Conservation (phyloP, 1,284 basidiomycete species). For the Sporisorium exsertum region DNA sequence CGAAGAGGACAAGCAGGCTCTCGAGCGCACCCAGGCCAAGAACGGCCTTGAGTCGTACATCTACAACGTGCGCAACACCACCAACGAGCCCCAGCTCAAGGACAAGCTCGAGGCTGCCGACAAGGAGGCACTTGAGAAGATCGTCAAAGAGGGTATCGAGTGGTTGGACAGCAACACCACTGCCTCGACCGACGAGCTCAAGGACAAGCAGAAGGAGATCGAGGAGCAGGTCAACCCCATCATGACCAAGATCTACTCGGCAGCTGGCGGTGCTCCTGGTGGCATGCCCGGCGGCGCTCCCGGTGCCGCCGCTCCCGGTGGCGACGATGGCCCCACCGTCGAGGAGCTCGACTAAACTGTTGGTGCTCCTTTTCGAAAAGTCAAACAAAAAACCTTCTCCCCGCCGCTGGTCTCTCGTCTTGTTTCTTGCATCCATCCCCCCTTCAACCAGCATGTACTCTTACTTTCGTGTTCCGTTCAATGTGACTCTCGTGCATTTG, state of each 20-base stretch:
- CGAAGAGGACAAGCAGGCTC: conserved; percentile 74
- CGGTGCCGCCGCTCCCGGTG: conserved; percentile 57
- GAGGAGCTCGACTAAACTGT: conserved; percentile 79
- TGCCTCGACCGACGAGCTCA: conserved; percentile 95
- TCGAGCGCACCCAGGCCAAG: conserved; percentile 83
- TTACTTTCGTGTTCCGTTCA: conserved; percentile 41
- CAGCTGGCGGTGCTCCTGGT: conserved; percentile 74
- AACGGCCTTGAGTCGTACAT: conserved; percentile 85
- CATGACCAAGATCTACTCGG: conserved; percentile 90
- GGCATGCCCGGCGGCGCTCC: conserved; percentile 73
- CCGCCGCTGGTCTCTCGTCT: conserved; percentile 22
- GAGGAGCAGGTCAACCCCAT: conserved; percentile 91
- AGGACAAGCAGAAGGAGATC: conserved; percentile 93
- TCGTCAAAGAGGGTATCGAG: conserved; percentile 85
- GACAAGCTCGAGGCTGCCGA: conserved; percentile 89
- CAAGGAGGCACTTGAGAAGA: conserved; percentile 85
- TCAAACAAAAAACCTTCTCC: conserved; percentile 11
- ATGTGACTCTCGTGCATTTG: conserved; percentile 38
- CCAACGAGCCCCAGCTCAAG: conserved; percentile 67
- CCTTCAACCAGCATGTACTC: conserved; percentile 44
- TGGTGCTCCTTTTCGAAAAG: conserved; percentile 10
- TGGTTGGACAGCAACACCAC: conserved; percentile 92
- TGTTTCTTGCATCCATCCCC: conserved; percentile 35
- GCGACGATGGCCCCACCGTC: conserved; percentile 83
- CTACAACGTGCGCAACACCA: conserved; percentile 91